Evolutionary conservation across 441 rosid genomes (phyloP).

Genomic region (Erodium moschatum): DNA sequence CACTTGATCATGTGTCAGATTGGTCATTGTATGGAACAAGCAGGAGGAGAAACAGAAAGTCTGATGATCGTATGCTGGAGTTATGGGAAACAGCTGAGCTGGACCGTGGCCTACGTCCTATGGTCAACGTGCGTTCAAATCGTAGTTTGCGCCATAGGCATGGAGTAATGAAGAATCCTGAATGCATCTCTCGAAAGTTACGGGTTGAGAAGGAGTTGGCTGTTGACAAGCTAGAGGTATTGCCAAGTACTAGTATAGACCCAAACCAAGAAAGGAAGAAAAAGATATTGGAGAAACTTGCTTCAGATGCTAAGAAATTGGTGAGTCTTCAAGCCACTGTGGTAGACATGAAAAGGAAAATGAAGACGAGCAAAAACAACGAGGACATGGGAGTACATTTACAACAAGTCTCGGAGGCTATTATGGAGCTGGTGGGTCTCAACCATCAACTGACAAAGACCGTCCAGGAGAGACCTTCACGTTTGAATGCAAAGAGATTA

Average conservation of each 20-base stretch:
- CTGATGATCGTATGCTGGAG: constrained; percentile 46
- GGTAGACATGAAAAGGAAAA: constrained; percentile 51
- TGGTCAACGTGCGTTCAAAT: constrained; percentile 13
- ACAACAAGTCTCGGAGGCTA: constrained; percentile 52
- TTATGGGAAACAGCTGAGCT: constrained; percentile 49
- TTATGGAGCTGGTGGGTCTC: constrained; percentile 40
- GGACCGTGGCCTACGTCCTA: no score
- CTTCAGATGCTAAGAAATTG: constrained; percentile 58
- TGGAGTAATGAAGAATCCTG: constrained; percentile 15
- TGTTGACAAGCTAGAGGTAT: constrained; percentile 44
- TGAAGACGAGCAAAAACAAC: constrained; percentile 44
- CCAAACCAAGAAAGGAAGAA: constrained; percentile 29
- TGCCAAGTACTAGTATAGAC: constrained; percentile 27
- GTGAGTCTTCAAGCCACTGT: constrained; percentile 43
- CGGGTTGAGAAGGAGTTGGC: constrained; percentile 41
- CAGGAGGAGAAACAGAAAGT: constrained; percentile 27
- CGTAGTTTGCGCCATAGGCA: background rate
- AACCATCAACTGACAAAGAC: constrained; percentile 36
- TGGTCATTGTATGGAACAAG: constrained; percentile 40
- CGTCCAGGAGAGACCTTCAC: constrained; percentile 32
- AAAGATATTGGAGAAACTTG: constrained; percentile 58
- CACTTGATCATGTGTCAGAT: constrained; percentile 70
- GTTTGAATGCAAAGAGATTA: constrained; percentile 33
- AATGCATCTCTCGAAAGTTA: constrained; percentile 28
- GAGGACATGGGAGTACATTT: constrained; percentile 42